Evolutionary conservation across 371 early-diverging fungal genomes (phyloP).

Genomic region (Lichtheimia hyalospora): DNA sequence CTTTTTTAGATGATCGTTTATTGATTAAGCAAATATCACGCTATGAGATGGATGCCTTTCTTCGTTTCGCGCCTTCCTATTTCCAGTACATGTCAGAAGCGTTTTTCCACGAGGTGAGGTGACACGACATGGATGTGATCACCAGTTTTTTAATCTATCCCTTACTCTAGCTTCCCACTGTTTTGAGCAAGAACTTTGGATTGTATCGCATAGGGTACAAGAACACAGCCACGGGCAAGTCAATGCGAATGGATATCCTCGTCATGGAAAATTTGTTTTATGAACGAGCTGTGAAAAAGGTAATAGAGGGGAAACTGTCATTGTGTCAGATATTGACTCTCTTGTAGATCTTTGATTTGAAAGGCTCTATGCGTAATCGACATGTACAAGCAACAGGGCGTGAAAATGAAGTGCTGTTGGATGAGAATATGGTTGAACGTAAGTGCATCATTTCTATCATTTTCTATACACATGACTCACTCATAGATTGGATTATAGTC

Average conservation of each 20-base stretch:
- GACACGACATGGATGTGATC: neutral
- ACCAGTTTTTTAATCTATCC: neutral
- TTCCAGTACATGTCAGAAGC: constrained; percentile 92
- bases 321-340: neutral
- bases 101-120: constrained; percentile 72
- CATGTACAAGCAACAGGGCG: constrained; percentile 88
- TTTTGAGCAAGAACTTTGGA: constrained; percentile 94
- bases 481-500: constrained; percentile 32
- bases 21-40: constrained; percentile 91
- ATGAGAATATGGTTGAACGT: constrained; percentile 92
- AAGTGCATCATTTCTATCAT: constrained; percentile 2
- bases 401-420: constrained; percentile 88
- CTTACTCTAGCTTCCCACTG: constrained; percentile 66
- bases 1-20: constrained; percentile 76
- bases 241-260: constrained; percentile 86
- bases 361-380: constrained; percentile 95
- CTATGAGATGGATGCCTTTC: constrained; percentile 90
- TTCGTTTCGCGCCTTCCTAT: constrained; percentile 92
- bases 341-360: constrained; percentile 86
- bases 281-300: constrained; percentile 74
- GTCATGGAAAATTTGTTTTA: constrained; percentile 98
- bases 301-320: constrained; percentile 7
- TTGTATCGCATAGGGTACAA: constrained; percentile 90
- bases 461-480: neutral
- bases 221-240: constrained; percentile 81